Conservation (phyloP, 495 filamentous ascomycete species). For the Recurvomyces mirabilis region DNA sequence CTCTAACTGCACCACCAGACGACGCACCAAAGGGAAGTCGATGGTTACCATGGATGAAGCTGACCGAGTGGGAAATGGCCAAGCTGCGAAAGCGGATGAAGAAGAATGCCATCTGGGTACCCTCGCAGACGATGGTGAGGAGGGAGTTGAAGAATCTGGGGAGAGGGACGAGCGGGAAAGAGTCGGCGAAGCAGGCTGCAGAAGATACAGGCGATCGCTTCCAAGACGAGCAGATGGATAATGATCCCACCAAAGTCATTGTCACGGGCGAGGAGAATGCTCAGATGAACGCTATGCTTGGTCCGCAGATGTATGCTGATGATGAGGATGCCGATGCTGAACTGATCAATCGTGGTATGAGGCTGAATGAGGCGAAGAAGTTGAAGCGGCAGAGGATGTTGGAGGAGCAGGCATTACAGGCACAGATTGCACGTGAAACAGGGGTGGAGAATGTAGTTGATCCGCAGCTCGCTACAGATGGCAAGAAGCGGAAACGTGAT, state of each 20-base stretch:
- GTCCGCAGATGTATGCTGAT: constrained; percentile 12
- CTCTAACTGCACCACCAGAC: constrained; percentile 65
- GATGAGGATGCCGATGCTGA: constrained; percentile 36
- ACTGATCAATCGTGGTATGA: constrained; percentile 77
- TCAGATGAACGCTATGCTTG: constrained; percentile 26
- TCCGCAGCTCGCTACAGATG: constrained; percentile 3
- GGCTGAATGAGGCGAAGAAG: constrained; percentile 85
- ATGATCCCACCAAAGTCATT: constrained; percentile 35
- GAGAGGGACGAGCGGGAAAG: constrained; percentile 67
- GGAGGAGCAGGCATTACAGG: constrained; percentile 49
- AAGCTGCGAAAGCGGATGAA: constrained; percentile 93
- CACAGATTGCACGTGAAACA: constrained; percentile 24
- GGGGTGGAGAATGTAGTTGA: constrained; percentile 8
- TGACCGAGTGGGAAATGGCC: constrained; percentile 86
- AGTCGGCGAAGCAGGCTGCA: constrained; percentile 53
- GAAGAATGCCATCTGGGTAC: constrained; percentile 93
- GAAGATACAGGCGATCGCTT: constrained; percentile 58
- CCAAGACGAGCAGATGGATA: constrained; percentile 28
- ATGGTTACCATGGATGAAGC: constrained; percentile 77
- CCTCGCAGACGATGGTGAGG: constrained; percentile 92
- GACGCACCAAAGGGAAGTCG: constrained; percentile 63
- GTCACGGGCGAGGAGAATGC: constrained; percentile 39
- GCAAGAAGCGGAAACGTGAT: constrained; percentile 30
- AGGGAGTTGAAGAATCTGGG: constrained; percentile 68
- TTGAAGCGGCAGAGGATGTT: constrained; percentile 64